These are phyloP conservation scores for Brassica nigra DNA, from an alignment of 345 rosid genomes.

Conservation along the genomic window DNA sequence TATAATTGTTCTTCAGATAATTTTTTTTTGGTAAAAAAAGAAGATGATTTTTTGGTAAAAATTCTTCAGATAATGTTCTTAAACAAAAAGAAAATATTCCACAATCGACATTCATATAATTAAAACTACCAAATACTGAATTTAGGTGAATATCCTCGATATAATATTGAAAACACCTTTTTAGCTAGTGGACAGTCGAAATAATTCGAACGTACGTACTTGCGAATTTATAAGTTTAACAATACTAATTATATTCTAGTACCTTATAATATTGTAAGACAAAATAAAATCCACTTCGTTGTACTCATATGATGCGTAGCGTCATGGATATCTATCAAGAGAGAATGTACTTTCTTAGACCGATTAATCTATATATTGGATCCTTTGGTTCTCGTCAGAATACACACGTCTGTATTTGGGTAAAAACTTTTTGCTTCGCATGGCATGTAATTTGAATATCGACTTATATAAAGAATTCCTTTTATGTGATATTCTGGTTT, in stretches of 20 bases:
- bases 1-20: background rate
- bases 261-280: background rate
- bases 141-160: constrained; percentile 28
- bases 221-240: constrained; percentile 13
- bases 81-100: constrained; percentile 20
- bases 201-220: constrained; percentile 36
- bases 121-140: constrained; percentile 22
- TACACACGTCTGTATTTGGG: background rate
- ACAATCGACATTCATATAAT: constrained; percentile 29
- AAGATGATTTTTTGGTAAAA: too few species aligned
- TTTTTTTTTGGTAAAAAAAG: too few species aligned
- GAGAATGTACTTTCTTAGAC: background rate
- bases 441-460: constrained; percentile 21
- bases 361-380: background rate
- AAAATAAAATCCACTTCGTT: background rate
- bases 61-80: background rate
- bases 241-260: background rate
- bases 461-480: background rate
- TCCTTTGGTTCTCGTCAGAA: constrained; percentile 13
- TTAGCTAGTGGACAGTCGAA: constrained; percentile 25
- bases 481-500: too few species aligned
- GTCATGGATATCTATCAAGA: constrained; percentile 6
- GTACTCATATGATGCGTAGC: background rate
- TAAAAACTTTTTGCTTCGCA: constrained; percentile 9
- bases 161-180: constrained; percentile 12